Conservation (phyloP, 805 yeast genomes). For the Metschnikowia picachoensis region DNA sequence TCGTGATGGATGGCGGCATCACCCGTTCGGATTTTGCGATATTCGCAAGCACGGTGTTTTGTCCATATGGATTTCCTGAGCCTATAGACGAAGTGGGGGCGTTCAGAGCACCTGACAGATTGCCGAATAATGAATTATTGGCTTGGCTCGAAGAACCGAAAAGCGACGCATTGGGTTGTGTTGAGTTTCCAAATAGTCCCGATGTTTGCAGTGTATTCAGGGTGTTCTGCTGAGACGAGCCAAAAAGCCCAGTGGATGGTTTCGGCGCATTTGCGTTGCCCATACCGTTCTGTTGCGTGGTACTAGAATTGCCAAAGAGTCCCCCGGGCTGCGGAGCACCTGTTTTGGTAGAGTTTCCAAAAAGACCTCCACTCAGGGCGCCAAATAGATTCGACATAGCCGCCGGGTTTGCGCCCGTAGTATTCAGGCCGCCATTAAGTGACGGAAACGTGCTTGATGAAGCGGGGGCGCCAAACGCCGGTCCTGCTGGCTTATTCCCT, state of each 20-base stretch:
- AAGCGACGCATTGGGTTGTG: not conserved
- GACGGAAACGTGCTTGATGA: no score
- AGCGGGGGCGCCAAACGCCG: no score
- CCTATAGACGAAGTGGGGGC: not conserved
- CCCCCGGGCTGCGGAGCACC: slow-evolving; percentile 17
- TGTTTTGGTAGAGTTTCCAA: slow-evolving; percentile 14
- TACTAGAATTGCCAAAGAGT: slow-evolving; percentile 18
- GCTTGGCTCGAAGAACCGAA: not conserved
- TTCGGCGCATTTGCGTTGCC: no score
- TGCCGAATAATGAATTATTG: not conserved
- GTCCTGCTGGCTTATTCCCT: slow-evolving; percentile 1
- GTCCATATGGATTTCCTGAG: slow-evolving; percentile 28
- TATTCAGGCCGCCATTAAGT: no score
- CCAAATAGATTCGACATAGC: no score
- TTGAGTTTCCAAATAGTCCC: slow-evolving; percentile 23
- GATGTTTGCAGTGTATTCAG: slow-evolving; percentile 2
- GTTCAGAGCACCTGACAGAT: no score
- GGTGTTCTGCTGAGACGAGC: not conserved
- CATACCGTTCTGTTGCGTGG: not conserved
- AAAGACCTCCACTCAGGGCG: slow-evolving; percentile 21
- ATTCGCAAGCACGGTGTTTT: slow-evolving; percentile 22
- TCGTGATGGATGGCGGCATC: slow-evolving; percentile 36
- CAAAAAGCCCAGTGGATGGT: no score
- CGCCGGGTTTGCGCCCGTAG: no score
- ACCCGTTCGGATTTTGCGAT: slow-evolving; percentile 17